A percentile compares a stretch with the other conserved stretches of the same genome.
phyloP scores from a whole-genome alignment of 169 alveolate species.

The Cyclospora cayetanensis region DNA sequence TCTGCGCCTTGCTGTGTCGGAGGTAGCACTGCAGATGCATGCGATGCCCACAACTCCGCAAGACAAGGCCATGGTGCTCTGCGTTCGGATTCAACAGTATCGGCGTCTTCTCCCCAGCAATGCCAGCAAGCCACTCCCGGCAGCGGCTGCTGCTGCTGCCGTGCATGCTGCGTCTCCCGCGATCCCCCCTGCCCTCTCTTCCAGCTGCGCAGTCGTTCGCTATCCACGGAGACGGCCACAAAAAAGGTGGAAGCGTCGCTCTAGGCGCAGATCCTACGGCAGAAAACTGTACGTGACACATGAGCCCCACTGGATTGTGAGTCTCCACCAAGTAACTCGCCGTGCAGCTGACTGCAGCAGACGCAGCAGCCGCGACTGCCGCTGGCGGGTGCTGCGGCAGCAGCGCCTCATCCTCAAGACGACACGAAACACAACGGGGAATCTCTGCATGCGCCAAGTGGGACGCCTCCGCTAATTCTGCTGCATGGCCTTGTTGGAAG shows the following conservation, averaged over 20 bases:
- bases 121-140: neutral
- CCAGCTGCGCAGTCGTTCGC: neutral
- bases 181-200: no score
- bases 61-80: neutral
- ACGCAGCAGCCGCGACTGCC: constrained; percentile 34
- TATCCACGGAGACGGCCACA: constrained; percentile 30
- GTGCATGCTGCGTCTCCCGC: constrained; percentile 3
- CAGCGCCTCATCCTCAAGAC: constrained; percentile 43
- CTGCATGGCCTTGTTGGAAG: neutral
- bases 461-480: constrained; percentile 27
- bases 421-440: constrained; percentile 53
- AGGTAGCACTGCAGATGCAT: constrained; percentile 53
- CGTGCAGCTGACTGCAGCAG: constrained; percentile 38
- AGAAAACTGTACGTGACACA: constrained; percentile 48
- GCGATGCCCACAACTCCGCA: constrained; percentile 68
- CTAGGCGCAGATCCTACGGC: constrained; percentile 6
- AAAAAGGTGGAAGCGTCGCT: constrained; percentile 41
- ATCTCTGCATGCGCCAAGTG: constrained; percentile 21
- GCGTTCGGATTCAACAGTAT: neutral
- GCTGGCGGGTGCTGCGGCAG: neutral
- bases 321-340: neutral
- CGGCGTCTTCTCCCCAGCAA: neutral
- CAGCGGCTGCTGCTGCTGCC: constrained; percentile 41
- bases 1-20: constrained; percentile 10
- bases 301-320: constrained; percentile 29